phyloP scores from a whole-genome alignment of 768 basidiomycete species.

The Lyophyllum semitale region DNA sequence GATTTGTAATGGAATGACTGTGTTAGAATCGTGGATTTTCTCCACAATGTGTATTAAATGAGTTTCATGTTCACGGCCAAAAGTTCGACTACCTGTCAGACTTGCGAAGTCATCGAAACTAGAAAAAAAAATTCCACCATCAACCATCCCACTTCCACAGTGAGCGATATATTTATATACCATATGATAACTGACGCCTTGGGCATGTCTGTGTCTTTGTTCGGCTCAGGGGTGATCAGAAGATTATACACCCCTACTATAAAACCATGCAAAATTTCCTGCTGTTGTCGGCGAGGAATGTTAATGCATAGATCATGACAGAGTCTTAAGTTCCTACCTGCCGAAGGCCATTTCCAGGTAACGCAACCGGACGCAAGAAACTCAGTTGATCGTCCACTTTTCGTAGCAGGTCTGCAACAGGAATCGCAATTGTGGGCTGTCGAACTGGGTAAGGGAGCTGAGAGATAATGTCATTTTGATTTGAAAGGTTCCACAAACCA shows the following conservation, averaged over 20 bases:
- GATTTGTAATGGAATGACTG: constrained; percentile 46
- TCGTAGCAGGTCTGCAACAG: constrained; percentile 61
- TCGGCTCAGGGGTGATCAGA: constrained; percentile 57
- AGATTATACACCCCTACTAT: constrained; percentile 61
- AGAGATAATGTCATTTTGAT: background rate
- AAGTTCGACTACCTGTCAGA: constrained; percentile 58
- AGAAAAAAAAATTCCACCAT: background rate
- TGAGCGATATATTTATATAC: constrained; percentile 34
- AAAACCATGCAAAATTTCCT: constrained; percentile 52
- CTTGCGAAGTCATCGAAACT: constrained; percentile 68
- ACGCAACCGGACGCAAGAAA: constrained; percentile 56
- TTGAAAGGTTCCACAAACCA: constrained; percentile 41
- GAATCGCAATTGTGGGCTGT: constrained; percentile 50
- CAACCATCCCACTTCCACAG: background rate
- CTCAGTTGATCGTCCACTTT: constrained; percentile 49
- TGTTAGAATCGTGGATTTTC: constrained; percentile 52
- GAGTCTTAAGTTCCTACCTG: constrained; percentile 21
- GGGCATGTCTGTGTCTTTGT: constrained; percentile 63
- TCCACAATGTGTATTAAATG: constrained; percentile 68
- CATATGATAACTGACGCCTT: constrained; percentile 60
- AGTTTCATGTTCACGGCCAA: constrained; percentile 48
- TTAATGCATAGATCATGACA: background rate
- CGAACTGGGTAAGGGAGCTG: constrained; percentile 43
- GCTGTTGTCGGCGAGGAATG: constrained; percentile 19
- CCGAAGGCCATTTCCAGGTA: constrained; percentile 36